Base-by-base conservation (phyloP, 2,329 filamentous ascomycete genomes). In the Pyrenophora tritici-repentis region DNA sequence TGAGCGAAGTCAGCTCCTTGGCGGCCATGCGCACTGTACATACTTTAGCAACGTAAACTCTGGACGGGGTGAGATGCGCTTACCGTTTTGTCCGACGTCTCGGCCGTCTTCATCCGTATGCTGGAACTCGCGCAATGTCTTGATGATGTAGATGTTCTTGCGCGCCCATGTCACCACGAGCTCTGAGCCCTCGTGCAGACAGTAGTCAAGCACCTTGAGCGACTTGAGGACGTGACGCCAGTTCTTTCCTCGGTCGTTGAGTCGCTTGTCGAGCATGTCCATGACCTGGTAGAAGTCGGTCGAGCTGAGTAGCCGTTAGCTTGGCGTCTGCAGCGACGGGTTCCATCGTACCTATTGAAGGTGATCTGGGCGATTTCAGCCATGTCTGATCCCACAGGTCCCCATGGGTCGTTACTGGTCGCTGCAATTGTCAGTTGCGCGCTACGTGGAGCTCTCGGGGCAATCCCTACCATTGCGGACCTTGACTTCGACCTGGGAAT, bases 211-310 rank as follows among this genome's bases (percentile, higher is more conserved):
- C 45, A 99, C 94, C 75, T 99, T 99, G 63, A 99, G 81, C 35
- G 94, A 95, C 77, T 99, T 99, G 53, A 99, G 80, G 10, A 99
- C 94, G 73, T 99, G 94, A 66, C 94, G 87, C 94, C 94, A 99
- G 74, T 99, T 99, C 82, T 97, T 99, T 71, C 94, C 94, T 77
- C 99, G 97, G 76, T 99, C 94, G 68, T 99, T 99, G 69, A 99
- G 80, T 63, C 94, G 88, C 81, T 97, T 97, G 78, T 99, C 94
- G 62, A 99, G 82, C 91, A 99, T 99, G 75, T 99, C 94, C 88
- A 99, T 96, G 68, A 99, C 97, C 74, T 99, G 93, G 79, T 96
- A 96, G 79, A 99, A 99, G 74, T 97, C 94, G 76, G 89, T 93
- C 31, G 91, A 92, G 71, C 93, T 96, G 65, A 34, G 39, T 33